Evolutionary conservation across 768 basidiomycete genomes (phyloP), one percentile per base, ranked within the genome.

Genomic region (Cystofilobasidium macerans): DNA sequence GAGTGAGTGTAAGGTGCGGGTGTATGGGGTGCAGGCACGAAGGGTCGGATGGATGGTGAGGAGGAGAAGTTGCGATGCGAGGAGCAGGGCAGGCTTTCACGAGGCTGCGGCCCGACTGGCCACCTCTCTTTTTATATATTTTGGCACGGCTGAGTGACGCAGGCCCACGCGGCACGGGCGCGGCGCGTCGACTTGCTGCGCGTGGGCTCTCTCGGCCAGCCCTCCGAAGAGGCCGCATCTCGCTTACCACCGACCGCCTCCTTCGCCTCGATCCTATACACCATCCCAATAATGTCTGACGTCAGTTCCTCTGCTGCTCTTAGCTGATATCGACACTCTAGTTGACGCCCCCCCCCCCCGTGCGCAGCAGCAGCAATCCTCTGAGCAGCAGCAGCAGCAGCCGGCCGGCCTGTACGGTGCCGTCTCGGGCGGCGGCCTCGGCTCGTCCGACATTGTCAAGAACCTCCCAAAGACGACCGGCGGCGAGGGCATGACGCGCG

Each of bases 401-500:
- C 48, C 26, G 24, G 3, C 51, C 12, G 51, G 28, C 51, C 51
- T 42, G 24, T 65, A 66, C 33, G 69, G 54, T 30, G 40, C 61
- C 54, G 48, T 58, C 20, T 68, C 68, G 51, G 69, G 69, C 35
- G 63, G 65, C 14, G 71, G 71, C 24, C 69, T 71, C 45, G 71
- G 65, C 48, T 61, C 68, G 0, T 70, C 69, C 20, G 63, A 63
- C 30, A 66, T 67, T 59, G 69, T 71, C 36, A 56, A 67, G 43
- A 48, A 57, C 11, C 61, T 71, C 30, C 69, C 69, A 30, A 68
- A 66, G 57, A 24, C 68, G 8, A 35, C 56, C 20, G 68, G 67
- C 30, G 69, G 69, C 16, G 69, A 70, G 35, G 71, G 71, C 4
- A 16, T 71, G 40, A 71, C 71, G 22, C 62, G 71, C 14, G 71